Conservation (phyloP, 2,329 filamentous ascomycete species). For the Alternaria arbusti region DNA sequence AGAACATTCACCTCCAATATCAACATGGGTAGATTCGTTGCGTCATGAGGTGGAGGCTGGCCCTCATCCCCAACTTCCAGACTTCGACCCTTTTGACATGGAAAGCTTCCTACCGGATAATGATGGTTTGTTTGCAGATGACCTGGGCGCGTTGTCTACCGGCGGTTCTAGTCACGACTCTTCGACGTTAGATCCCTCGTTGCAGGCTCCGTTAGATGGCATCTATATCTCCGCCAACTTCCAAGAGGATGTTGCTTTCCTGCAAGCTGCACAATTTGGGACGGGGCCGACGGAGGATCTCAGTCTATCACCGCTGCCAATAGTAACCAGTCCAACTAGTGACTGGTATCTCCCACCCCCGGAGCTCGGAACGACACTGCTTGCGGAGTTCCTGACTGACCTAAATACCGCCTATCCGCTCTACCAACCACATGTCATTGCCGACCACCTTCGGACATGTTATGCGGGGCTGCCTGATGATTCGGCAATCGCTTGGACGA, state of each 20-base stretch:
- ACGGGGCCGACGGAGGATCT: not conserved
- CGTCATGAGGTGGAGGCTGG: constrained; percentile 25
- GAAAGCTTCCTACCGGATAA: not conserved
- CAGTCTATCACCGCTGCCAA: not conserved
- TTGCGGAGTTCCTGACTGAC: constrained; percentile 33
- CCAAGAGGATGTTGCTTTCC: constrained; percentile 20
- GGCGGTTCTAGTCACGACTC: not conserved
- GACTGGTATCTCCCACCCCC: constrained; percentile 30
- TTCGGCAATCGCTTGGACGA: constrained; percentile 31
- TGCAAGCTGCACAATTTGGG: constrained; percentile 18
- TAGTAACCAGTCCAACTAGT: constrained; percentile 6
- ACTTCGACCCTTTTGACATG: constrained; percentile 19
- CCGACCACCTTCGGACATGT: constrained; percentile 32
- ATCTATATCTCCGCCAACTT: constrained; percentile 18
- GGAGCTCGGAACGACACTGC: constrained; percentile 29
- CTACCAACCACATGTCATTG: constrained; percentile 27
- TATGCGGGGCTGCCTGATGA: constrained; percentile 29
- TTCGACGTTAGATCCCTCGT: not conserved
- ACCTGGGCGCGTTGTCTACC: not conserved
- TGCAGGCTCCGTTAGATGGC: not conserved
- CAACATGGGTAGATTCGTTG: constrained; percentile 25
- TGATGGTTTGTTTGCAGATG: not conserved
- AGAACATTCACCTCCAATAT: constrained; percentile 19
- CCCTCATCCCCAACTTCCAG: constrained; percentile 12
- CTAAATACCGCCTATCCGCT: constrained; percentile 33